Base-by-base conservation (phyloP, 2,329 filamentous ascomycete genomes). In the Ascochyta clinopodiicola region DNA sequence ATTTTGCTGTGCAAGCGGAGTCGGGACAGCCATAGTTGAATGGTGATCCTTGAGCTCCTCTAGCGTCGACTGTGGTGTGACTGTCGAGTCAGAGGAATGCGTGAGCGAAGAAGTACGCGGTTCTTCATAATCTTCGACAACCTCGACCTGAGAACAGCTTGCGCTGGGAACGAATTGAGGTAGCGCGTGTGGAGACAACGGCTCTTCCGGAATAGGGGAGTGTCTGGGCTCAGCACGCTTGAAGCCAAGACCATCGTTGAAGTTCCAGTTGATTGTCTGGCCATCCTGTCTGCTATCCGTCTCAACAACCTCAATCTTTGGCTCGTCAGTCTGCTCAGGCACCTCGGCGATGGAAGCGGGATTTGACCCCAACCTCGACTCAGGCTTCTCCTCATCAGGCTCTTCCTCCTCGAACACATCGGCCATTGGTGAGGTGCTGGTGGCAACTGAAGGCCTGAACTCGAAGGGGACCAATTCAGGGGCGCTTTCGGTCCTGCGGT, bases 321-420 rank as follows among this genome's bases (percentile, higher is more conserved):
- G 70, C 42, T 75, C 71, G 35, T 75, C 75, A 5, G 68, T 62
- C 10, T 78, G 75, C 4, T 78, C 75, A 13, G 78, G 75, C 5
- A 66, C 67, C 17, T 69, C 67, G 38, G 61, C 55, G 38, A 56
- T 43, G n/a, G 57, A 61, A 15, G 54, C 53, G 37, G 47, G 46
- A 25, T 57, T 52, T 4, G 59, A 48, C 1, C 38, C 47, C 22
- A 57, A 58, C 34, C 39, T 60, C 21, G 59, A 53, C 6, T 54
- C 46, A 24, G 50, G 47, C 62, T 77, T 77, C 59, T 79, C 78
- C 12, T 86, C 82, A 65, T 91, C 88, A 13, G 71, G 71, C 60
- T 92, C 90, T 25, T 93, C 90, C 65, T 94, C 91, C 69, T 95
- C 91, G 61, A 94, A 95, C 1, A 95, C 91, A 70, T 94, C 91